Base-by-base conservation (phyloP, 1,139 yeast species). In the Sugiyamaella novakii region DNA sequence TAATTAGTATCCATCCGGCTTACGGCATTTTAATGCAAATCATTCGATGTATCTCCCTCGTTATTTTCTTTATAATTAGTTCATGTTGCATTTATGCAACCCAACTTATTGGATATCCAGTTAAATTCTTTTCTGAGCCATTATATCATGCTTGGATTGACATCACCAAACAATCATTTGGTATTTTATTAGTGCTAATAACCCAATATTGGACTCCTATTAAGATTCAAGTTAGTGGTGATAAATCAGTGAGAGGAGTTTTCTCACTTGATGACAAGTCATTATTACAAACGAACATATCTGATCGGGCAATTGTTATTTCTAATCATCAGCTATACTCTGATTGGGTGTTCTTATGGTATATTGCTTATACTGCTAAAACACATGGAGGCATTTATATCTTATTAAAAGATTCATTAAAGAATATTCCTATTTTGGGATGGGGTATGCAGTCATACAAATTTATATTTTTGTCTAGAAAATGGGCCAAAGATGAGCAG, bases 321-420 rank as follows among this genome's bases (percentile, higher is more conserved):
- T 80, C 94, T 15, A 92, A 92, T 64, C 98, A 92, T 67, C 98
- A 91, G 68, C 83, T 91, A 18, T 91, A 92, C 64, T 83, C 95
- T 3, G 99, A 92, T 67, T 92, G 99, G 99, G 76, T 87, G 15
- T 89, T 80, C 61, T 63, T 89, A 49, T 92, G 99, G 99, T 92
- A 88, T 80, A 59, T 87, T 25, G 74, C 88, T 0, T 86, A 87
- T 64, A 76, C 91, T 2, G 79, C 88, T 5, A 68, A 76, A 25
- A 68, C 84, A 47, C 79, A 81, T 7, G 86, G 87, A 11, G 78
- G 81, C 53, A 72, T 84, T 14, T 80, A 81, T 50, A 87, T 86
- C 58, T 81, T 91, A 57, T 75, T 92, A 62, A 84, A 92, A 67
- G 86, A 85, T 58, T 91, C 95, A 22, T 70, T 92, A 55, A 76